Percentiles rank a stretch among this genome's conserved stretches.
phyloP scores from a whole-genome alignment of 2,329 filamentous ascomycete genomes.

The Sphaerulina populicola region DNA sequence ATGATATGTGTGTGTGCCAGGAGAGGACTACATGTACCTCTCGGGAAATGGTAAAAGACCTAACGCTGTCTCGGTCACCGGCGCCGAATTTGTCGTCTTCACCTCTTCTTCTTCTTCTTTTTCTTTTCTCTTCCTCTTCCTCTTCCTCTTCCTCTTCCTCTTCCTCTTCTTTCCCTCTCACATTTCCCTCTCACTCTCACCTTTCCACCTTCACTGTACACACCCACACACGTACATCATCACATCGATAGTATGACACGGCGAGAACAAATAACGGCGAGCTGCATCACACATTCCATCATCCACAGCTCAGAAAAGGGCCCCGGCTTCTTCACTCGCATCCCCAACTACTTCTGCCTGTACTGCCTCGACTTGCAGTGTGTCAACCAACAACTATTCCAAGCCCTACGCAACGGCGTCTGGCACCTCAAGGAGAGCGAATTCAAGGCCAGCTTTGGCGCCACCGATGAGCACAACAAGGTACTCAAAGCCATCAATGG shows the following conservation, averaged over 20 bases:
- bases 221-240: not conserved
- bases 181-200: too few relatives aligned
- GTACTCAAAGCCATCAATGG: conserved; percentile 45
- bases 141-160: too few relatives aligned
- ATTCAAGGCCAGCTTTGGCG: conserved; percentile 48
- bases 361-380: conserved; percentile 32
- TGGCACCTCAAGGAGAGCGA: conserved; percentile 50
- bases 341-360: conserved; percentile 20
- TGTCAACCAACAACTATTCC: conserved; percentile 42
- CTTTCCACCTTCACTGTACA: too few relatives aligned
- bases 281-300: conserved; percentile 18
- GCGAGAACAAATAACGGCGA: conserved; percentile 19
- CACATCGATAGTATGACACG: conserved; percentile 14
- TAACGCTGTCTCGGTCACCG: too few relatives aligned
- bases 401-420: conserved; percentile 42
- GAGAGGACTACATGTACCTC: too few relatives aligned
- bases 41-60: too few relatives aligned
- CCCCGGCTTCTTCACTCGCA: conserved; percentile 7
- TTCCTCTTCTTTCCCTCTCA: not conserved
- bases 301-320: conserved; percentile 13
- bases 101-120: too few relatives aligned
- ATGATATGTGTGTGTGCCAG: not conserved
- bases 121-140: too few relatives aligned
- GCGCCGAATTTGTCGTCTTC: too few relatives aligned
- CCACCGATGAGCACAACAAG: conserved; percentile 33